Evolutionary conservation across 1,284 basidiomycete genomes (phyloP), one percentile per base, ranked within the genome.

Genomic region (Golubevia pallescens): DNA sequence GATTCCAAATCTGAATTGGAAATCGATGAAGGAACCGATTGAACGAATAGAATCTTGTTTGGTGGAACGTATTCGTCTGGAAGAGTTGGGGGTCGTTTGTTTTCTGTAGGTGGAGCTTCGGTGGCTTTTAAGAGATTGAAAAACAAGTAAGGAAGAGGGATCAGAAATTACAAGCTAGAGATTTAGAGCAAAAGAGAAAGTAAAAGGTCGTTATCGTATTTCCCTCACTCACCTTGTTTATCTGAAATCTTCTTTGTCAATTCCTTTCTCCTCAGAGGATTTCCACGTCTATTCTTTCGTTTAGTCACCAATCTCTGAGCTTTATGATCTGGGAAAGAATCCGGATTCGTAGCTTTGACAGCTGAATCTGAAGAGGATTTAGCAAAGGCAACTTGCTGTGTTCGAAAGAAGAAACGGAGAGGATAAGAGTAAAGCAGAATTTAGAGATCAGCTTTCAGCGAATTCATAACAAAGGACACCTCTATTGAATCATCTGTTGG

Each of bases 31-130:
- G 82, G 81, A 20, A 85, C 71, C 42, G 79, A 77, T 87, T 99
- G 96, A 73, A 99, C 86, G 89, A 99, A 99, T 64, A 99, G 90
- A 87, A 98, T 96, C 86, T 95, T 95, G 92, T 99, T 99, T 34
- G 96, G 96, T 2, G 97, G 97, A 6, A 99, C 90, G 87, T 99
- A 99, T 86, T 99, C 96, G 92, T 99, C 96, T 34, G 97, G 95
- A 93, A 32, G 59, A 38, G 16, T 19, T 61, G 64, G 90, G 38
- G 92, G 92, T 63, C 93, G 89, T 86, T 91, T 92, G 24, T 91
- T 87, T 53, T 89, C 89, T 19, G 92, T n/a, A 90, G 14, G 88
- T 86, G 7, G 91, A 88, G 16, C 79, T 65, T 84, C 80, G 86
- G 59, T 55, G 20, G 69, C 67, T 63, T 70, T 56, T 60, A 62